Conservation (phyloP, 2,329 filamentous ascomycete genomes). For the Byssothecium circinans region DNA sequence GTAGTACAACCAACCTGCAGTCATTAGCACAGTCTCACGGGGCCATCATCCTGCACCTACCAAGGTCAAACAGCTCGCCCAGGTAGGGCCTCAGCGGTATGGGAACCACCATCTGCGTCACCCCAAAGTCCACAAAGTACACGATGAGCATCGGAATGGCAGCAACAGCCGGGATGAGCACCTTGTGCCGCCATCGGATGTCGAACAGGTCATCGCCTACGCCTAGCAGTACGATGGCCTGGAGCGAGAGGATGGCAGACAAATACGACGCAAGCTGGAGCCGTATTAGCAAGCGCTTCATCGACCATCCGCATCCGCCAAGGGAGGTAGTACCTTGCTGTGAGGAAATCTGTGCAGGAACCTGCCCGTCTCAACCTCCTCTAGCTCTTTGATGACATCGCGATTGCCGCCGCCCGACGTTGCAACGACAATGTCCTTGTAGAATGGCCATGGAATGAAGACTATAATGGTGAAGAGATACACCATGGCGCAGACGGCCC, state of each 20-base stretch:
- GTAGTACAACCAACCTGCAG: constrained; percentile 69
- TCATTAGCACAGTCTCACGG: constrained; percentile 18
- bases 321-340: constrained; percentile 67
- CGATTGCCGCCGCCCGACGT: constrained; percentile 92
- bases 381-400: constrained; percentile 75
- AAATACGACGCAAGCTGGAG: constrained; percentile 86
- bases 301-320: too few relatives aligned
- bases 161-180: constrained; percentile 93
- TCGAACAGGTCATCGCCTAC: constrained; percentile 97
- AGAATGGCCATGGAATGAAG: constrained; percentile 96
- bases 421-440: constrained; percentile 94
- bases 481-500: constrained; percentile 86
- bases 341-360: constrained; percentile 92
- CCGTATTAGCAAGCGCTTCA: constrained; percentile 6
- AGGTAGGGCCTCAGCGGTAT: constrained; percentile 81
- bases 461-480: constrained; percentile 86
- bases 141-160: constrained; percentile 91
- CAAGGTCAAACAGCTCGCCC: constrained; percentile 81
- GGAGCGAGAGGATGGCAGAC: constrained; percentile 88
- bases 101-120: constrained; percentile 92
- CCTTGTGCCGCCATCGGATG: constrained; percentile 98
- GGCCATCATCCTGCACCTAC: constrained; percentile 23
- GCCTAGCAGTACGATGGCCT: constrained; percentile 86
- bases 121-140: constrained; percentile 98
- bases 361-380: constrained; percentile 77